A percentile compares a stretch with the other conserved stretches of the same genome.
These are phyloP conservation scores for Coemansia sp. DNA, from an alignment of 192 early-diverging fungal genomes.

Conservation along the genomic window DNA sequence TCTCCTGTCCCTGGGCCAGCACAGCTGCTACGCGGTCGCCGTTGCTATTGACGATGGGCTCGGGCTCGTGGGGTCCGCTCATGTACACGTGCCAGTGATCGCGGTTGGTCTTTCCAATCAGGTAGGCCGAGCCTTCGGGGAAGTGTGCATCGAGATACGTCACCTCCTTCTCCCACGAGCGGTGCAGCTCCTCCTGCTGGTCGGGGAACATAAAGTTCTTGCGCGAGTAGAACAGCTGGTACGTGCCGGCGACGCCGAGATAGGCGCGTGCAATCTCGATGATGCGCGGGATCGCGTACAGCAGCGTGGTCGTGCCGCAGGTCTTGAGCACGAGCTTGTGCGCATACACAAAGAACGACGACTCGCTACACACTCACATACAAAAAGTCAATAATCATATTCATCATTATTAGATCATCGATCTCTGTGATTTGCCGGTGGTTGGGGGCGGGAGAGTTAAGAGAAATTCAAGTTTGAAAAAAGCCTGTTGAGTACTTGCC, in stretches of 20 bases:
- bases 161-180: conserved; percentile 90
- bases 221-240: conserved; percentile 91
- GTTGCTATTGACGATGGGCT: neutral
- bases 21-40: neutral
- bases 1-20: neutral
- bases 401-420: conserved; percentile 6
- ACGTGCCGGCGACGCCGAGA: conserved; percentile 56
- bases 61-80: conserved; percentile 60
- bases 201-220: conserved; percentile 97
- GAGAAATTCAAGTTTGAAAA: conserved; percentile 7
- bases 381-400: neutral
- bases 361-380: conserved; percentile 61
- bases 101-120: conserved; percentile 88
- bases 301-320: conserved; percentile 93
- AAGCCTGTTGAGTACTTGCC: conserved; percentile 1
- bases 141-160: conserved; percentile 65
- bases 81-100: conserved; percentile 97
- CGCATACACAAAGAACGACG: conserved; percentile 96
- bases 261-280: conserved; percentile 73
- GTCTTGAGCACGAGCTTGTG: conserved; percentile 96
- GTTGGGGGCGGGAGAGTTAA: neutral
- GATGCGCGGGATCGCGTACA: conserved; percentile 84
- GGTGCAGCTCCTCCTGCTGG: conserved; percentile 82
- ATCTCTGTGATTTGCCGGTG: conserved; percentile 2
- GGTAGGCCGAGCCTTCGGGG: conserved; percentile 77